Conservation (phyloP, 768 basidiomycete genomes). For the Macrolepiota fuliginosa region DNA sequence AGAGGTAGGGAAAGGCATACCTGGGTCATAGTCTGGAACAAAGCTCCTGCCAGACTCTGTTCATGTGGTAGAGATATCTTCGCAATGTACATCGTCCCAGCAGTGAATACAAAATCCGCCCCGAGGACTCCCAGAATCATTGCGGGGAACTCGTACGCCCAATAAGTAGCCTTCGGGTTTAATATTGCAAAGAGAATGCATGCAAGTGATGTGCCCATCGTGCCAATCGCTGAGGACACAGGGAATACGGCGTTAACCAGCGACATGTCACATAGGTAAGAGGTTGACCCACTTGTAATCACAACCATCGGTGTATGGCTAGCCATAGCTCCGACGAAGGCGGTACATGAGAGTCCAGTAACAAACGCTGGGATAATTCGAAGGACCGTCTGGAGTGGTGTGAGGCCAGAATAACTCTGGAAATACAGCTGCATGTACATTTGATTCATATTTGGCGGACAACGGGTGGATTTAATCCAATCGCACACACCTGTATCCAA, state of each 20-base stretch:
- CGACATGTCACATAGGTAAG: not conserved
- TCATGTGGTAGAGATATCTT: constrained; percentile 65
- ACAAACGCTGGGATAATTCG: constrained; percentile 72
- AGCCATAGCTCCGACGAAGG: constrained; percentile 60
- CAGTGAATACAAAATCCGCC: constrained; percentile 73
- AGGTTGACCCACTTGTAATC: constrained; percentile 40
- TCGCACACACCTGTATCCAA: constrained; percentile 25
- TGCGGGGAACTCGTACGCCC: constrained; percentile 76
- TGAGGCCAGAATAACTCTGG: constrained; percentile 56
- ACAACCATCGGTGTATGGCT: constrained; percentile 51
- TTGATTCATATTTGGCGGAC: no score
- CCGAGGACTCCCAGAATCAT: constrained; percentile 66
- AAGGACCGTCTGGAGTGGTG: constrained; percentile 59
- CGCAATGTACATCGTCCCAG: constrained; percentile 74
- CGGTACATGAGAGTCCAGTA: constrained; percentile 60
- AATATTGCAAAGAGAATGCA: constrained; percentile 71
- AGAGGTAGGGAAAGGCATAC: constrained; percentile 25
- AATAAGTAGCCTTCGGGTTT: constrained; percentile 53
- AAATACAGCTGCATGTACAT: constrained; percentile 55
- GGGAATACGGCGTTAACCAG: not conserved
- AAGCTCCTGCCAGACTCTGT: constrained; percentile 71
- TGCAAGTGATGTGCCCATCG: constrained; percentile 47
- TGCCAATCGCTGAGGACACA: constrained; percentile 4
- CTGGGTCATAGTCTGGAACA: constrained; percentile 81
- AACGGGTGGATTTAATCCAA: not conserved